These are phyloP conservation scores for Colletotrichum sp. DNA, from an alignment of 2,329 filamentous ascomycete species.

Conservation along the genomic window DNA sequence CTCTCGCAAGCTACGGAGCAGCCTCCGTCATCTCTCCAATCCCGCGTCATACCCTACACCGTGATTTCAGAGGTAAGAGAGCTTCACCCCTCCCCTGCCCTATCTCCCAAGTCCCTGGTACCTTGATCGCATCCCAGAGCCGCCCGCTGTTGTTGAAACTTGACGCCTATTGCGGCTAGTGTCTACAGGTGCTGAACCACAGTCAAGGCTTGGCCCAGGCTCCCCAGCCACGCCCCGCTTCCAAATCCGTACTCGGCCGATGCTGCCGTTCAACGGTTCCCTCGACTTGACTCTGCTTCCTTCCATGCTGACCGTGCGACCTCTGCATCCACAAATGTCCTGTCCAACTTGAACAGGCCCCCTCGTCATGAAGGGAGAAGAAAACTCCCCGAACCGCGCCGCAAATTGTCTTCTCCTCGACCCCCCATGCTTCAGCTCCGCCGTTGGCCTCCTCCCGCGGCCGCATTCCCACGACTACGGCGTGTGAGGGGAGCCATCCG, in stretches of 20 bases:
- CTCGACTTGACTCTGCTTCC: neutral
- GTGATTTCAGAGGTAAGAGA: neutral
- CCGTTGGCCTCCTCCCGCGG: slow-evolving; percentile 8
- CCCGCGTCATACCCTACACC: neutral
- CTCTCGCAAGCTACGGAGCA: neutral
- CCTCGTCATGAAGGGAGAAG: neutral
- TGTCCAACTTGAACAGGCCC: neutral
- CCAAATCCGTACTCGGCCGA: slow-evolving; percentile 10
- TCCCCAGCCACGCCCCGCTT: slow-evolving; percentile 10
- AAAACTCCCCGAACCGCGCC: neutral
- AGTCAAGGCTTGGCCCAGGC: neutral
- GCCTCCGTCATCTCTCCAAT: neutral
- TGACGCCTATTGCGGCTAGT: neutral
- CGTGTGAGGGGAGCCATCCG: neutral
- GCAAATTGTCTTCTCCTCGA: neutral
- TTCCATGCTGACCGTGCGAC: neutral
- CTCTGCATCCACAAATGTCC: neutral
- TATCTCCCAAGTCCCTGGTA: slow-evolving; percentile 1
- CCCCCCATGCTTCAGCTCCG: neutral
- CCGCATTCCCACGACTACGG: neutral
- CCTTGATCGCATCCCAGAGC: neutral
- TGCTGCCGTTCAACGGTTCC: neutral
- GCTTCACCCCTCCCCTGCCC: slow-evolving; percentile 1
- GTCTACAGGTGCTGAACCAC: neutral
- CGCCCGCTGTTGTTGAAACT: slow-evolving; percentile 5